Evolutionary conservation across 805 yeast genomes (phyloP).

Genomic region (Ogataea trehaloabstinens): DNA sequence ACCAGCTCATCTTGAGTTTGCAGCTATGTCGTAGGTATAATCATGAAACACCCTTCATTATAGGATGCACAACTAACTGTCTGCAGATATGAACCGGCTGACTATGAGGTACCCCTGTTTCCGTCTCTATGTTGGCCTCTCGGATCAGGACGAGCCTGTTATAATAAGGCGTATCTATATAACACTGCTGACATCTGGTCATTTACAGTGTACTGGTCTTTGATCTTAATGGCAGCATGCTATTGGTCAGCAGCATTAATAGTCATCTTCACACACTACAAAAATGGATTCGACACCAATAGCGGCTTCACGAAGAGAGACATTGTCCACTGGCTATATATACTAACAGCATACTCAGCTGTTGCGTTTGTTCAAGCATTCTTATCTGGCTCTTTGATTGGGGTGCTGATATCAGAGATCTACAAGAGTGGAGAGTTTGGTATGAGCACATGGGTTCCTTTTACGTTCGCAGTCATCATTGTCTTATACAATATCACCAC

Average conservation of each 20-base stretch:
- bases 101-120: slow-evolving; percentile 74
- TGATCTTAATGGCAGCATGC: slow-evolving; percentile 62
- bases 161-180: slow-evolving; percentile 59
- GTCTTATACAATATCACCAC: slow-evolving; percentile 65
- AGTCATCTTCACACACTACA: slow-evolving; percentile 53
- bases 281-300: slow-evolving; percentile 34
- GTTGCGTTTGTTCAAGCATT: slow-evolving; percentile 66
- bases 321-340: slow-evolving; percentile 33
- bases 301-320: slow-evolving; percentile 18
- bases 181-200: slow-evolving; percentile 72
- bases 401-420: slow-evolving; percentile 69
- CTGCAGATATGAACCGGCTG: slow-evolving; percentile 56
- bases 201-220: slow-evolving; percentile 79
- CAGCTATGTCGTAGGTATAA: no score
- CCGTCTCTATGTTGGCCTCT: slow-evolving; percentile 82
- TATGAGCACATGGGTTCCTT: slow-evolving; percentile 95
- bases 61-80: no score
- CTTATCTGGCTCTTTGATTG: slow-evolving; percentile 71
- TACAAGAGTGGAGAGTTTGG: slow-evolving; percentile 78
- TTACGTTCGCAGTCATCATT: slow-evolving; percentile 72
- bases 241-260: slow-evolving; percentile 63
- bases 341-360: slow-evolving; percentile 45
- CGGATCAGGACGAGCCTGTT: slow-evolving; percentile 29
- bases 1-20: no score
- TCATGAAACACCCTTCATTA: no score